A percentile compares a stretch with the other conserved stretches of the same genome.
Conservation (phyloP, 2,329 filamentous ascomycete species). For the Bipolaris gigantea region DNA sequence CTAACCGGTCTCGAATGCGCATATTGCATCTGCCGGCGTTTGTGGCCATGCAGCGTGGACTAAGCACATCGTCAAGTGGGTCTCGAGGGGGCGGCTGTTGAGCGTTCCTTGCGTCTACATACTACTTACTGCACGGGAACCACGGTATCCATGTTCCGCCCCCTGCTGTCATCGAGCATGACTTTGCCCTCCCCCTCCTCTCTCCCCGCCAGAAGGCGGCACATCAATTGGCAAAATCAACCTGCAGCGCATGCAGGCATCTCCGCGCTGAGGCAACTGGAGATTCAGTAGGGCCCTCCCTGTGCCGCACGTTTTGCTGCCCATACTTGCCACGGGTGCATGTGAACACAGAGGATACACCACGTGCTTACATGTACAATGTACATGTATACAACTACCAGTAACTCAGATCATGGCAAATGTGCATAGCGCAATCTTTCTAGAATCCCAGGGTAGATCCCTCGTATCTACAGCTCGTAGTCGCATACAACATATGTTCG, state of each 20-base stretch:
- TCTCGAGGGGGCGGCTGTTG: not conserved
- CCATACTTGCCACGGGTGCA: not conserved
- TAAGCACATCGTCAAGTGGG: not conserved
- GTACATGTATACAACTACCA: too few species aligned
- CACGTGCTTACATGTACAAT: too few species aligned
- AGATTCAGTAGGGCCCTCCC: not conserved
- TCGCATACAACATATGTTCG: not conserved
- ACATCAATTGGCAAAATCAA: not conserved
- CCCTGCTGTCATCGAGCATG: not conserved
- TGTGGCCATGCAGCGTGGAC: not conserved
- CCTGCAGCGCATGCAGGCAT: not conserved
- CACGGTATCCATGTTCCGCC: constrained; percentile 7
- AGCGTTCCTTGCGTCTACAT: constrained; percentile 6
- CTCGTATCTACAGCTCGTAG: too few species aligned
- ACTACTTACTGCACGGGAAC: constrained; percentile 1
- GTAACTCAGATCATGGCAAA: too few species aligned
- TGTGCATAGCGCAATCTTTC: not conserved
- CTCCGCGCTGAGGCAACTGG: not conserved
- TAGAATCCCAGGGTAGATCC: not conserved
- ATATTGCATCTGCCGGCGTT: not conserved
- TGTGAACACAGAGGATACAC: too few species aligned
- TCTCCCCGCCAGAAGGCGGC: not conserved
- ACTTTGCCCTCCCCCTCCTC: too few species aligned
- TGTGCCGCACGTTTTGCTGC: not conserved
- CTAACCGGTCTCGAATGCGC: not conserved